Conservation (phyloP, 2,329 filamentous ascomycete genomes). For the Colletotrichum sp. region DNA sequence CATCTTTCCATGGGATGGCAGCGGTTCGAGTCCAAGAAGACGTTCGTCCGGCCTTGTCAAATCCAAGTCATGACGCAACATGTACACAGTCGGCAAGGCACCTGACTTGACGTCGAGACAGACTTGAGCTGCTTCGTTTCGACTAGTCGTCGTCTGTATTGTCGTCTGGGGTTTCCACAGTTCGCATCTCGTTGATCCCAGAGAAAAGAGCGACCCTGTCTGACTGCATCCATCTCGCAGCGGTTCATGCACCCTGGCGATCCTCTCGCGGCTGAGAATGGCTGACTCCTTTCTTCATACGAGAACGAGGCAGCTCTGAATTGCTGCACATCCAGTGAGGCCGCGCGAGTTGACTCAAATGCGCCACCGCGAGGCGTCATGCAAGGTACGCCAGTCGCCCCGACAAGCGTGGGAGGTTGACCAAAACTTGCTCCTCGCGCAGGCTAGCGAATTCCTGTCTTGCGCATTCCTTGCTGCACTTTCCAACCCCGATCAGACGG, state of each 20-base stretch:
- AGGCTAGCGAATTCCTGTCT: constrained; percentile 8
- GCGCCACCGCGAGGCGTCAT: constrained; percentile 27
- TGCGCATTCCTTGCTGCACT: constrained; percentile 2
- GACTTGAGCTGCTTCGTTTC: not conserved
- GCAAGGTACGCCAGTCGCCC: constrained; percentile 24
- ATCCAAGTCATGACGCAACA: constrained; percentile 13
- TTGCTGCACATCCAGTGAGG: not conserved
- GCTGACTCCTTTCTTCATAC: not conserved
- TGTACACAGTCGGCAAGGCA: constrained; percentile 1
- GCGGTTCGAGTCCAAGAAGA: not conserved
- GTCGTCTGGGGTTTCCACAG: not conserved
- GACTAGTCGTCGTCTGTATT: not conserved
- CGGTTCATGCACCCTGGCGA: constrained; percentile 17
- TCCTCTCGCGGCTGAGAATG: not conserved
- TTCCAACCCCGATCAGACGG: not conserved
- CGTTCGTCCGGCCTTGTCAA: constrained; percentile 13
- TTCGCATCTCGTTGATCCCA: not conserved
- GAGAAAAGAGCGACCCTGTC: not conserved
- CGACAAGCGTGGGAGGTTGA: not conserved
- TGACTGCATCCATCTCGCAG: constrained; percentile 8
- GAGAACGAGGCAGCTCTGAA: not conserved
- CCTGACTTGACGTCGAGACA: constrained; percentile 11
- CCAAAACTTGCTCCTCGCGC: constrained; percentile 8
- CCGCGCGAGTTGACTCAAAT: constrained; percentile 8
- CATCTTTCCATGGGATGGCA: constrained; percentile 18